Evolutionary conservation across 1,284 basidiomycete genomes (phyloP).

Genomic region (Ustilago sp.): DNA sequence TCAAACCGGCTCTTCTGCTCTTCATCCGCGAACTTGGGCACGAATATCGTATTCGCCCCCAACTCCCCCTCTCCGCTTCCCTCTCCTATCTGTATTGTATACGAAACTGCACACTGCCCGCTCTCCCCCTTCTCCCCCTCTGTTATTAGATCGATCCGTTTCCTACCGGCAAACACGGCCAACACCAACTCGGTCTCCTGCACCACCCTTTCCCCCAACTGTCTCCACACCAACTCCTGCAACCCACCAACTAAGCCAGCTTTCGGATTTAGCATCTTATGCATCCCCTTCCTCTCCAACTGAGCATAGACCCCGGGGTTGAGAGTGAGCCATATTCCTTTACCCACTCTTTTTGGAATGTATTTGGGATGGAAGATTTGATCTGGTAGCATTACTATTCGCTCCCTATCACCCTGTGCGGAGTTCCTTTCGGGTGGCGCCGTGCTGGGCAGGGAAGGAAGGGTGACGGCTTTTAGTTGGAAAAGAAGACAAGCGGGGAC

Average conservation of each 20-base stretch:
- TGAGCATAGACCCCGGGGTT: slow-evolving; percentile 6
- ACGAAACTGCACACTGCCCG: background rate
- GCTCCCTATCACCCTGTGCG: background rate
- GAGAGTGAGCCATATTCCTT: slow-evolving; percentile 22
- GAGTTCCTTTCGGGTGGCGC: background rate
- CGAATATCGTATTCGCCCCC: background rate
- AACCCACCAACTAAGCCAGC: slow-evolving; percentile 12
- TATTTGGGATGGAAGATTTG: slow-evolving; percentile 25
- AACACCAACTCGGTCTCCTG: slow-evolving; percentile 19
- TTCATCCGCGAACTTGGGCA: slow-evolving; percentile 10
- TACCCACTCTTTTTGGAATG: slow-evolving; percentile 8
- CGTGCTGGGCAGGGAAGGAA: background rate
- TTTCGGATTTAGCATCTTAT: slow-evolving; percentile 9
- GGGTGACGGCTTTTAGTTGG: slow-evolving; percentile 30
- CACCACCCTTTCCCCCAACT: slow-evolving; percentile 29
- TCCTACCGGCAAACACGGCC: slow-evolving; percentile 6
- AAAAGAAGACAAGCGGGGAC: slow-evolving; percentile 32
- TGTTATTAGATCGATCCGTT: slow-evolving; percentile 13
- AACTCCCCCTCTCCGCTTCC: background rate
- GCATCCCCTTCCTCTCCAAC: slow-evolving; percentile 4
- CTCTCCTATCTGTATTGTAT: background rate
- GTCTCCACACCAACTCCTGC: slow-evolving; percentile 12
- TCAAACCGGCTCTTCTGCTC: slow-evolving; percentile 6
- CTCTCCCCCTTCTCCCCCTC: background rate
- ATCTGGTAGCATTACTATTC: slow-evolving; percentile 26